These are phyloP conservation scores for Skeletonema marinoi DNA, from an alignment of 108 stramenopile species.

Conservation along the genomic window DNA sequence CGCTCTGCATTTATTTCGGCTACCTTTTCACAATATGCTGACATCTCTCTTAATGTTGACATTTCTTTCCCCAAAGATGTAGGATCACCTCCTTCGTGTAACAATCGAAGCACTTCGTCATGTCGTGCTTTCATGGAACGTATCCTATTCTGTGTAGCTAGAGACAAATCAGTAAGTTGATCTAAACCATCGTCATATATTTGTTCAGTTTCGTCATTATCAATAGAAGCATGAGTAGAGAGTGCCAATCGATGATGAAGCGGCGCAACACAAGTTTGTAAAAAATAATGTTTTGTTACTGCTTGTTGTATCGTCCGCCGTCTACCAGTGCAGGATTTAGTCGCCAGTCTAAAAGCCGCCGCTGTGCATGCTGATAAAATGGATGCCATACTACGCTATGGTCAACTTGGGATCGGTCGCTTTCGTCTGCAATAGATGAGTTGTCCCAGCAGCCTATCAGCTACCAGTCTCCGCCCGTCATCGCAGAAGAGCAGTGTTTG, in stretches of 20 bases:
- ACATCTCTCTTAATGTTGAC: conserved; percentile 51
- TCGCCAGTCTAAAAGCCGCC: neutral
- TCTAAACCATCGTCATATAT: conserved; percentile 12
- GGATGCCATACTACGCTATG: neutral
- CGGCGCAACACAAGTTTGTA: neutral
- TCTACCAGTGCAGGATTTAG: neutral
- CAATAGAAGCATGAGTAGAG: neutral
- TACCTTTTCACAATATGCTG: conserved; percentile 45
- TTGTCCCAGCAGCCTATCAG: no score
- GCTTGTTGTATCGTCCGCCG: neutral
- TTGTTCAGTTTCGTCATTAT: conserved; percentile 3
- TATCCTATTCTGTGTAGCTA: conserved; percentile 41
- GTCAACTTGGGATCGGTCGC: no score
- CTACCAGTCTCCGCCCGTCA: no score
- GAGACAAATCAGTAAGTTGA: conserved; percentile 23
- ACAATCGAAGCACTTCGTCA: conserved; percentile 47
- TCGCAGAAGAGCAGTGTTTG: no score
- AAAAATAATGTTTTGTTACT: neutral
- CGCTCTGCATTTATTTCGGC: conserved; percentile 50
- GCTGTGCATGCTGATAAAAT: neutral
- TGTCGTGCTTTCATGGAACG: conserved; percentile 59
- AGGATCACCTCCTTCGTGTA: conserved; percentile 49
- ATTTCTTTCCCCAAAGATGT: conserved; percentile 70
- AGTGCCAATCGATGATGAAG: neutral
- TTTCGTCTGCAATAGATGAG: no score